phyloP scores from a whole-genome alignment of 208 protist genomes.

The Wallacemonas collosoma region DNA sequence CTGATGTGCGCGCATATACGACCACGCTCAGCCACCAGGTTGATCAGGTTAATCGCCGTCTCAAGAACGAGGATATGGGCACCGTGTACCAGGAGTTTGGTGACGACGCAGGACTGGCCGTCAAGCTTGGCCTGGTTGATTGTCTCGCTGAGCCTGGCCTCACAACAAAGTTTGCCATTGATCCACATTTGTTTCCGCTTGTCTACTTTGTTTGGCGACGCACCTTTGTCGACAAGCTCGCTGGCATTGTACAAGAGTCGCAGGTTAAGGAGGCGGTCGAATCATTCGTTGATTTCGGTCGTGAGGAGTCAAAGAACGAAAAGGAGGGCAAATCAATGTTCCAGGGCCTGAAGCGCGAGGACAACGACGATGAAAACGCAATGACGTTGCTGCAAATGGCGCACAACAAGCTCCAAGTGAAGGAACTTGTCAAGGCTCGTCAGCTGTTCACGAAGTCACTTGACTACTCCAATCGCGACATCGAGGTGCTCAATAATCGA shows the following conservation, averaged over 20 bases:
- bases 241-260: slow-evolving; percentile 78
- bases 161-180: slow-evolving; percentile 62
- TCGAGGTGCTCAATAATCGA: slow-evolving; percentile 50
- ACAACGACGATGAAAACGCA: slow-evolving; percentile 89
- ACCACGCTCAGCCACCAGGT: slow-evolving; percentile 64
- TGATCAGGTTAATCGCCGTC: slow-evolving; percentile 64
- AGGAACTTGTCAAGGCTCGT: slow-evolving; percentile 70
- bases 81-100: slow-evolving; percentile 80
- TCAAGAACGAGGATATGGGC: slow-evolving; percentile 43
- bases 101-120: slow-evolving; percentile 71
- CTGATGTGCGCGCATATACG: slow-evolving; percentile 71
- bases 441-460: slow-evolving; percentile 76
- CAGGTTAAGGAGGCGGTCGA: slow-evolving; percentile 88
- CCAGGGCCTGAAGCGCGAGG: slow-evolving; percentile 58
- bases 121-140: slow-evolving; percentile 85
- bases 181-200: slow-evolving; percentile 83
- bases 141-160: slow-evolving; percentile 69
- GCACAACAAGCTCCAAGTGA: slow-evolving; percentile 63
- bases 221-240: slow-evolving; percentile 67
- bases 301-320: slow-evolving; percentile 62
- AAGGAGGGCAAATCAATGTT: slow-evolving; percentile 56
- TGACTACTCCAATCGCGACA: slow-evolving; percentile 46
- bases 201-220: slow-evolving; percentile 84
- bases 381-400: slow-evolving; percentile 80
- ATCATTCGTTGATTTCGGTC: slow-evolving; percentile 83